Conservation (phyloP, 495 filamentous ascomycete genomes). For the Aspergillus ellipticus region DNA sequence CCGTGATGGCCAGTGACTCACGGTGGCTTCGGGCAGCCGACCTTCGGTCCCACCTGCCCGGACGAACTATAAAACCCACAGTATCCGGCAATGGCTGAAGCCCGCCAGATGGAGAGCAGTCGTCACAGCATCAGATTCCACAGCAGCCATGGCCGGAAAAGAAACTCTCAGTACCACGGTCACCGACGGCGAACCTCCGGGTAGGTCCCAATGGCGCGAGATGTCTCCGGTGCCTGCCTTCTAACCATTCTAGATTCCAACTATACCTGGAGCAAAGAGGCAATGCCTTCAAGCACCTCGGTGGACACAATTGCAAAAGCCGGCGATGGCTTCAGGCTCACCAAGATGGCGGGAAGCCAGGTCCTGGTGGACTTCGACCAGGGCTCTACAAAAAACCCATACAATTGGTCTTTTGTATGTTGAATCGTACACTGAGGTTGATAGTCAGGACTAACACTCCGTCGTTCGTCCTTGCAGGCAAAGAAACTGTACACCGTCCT, state of each 20-base stretch:
- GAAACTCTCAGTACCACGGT: not conserved
- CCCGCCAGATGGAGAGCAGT: not conserved
- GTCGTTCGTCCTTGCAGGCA: conserved; percentile 4
- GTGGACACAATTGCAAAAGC: not conserved
- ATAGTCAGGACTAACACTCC: too few relatives aligned
- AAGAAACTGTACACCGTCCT: conserved; percentile 59
- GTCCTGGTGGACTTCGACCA: conserved; percentile 30
- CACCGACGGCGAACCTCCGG: not conserved
- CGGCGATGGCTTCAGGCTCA: not conserved
- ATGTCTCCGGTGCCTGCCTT: not conserved
- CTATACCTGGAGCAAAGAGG: not conserved
- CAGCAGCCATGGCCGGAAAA: not conserved
- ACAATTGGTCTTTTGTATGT: conserved; percentile 33
- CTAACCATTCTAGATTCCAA: not conserved
- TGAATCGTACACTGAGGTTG: not conserved
- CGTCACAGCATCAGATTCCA: not conserved
- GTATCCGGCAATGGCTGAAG: not conserved
- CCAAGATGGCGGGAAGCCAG: not conserved
- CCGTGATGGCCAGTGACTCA: not conserved
- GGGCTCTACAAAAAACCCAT: conserved; percentile 24
- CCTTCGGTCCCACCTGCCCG: not conserved
- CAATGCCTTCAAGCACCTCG: not conserved
- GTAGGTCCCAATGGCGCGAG: not conserved
- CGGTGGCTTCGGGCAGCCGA: not conserved
- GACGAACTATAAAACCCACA: not conserved